Percentiles rank a stretch among this genome's conserved stretches.
Conservation (phyloP, 2,329 filamentous ascomycete species). For the Massarina eburnea region DNA sequence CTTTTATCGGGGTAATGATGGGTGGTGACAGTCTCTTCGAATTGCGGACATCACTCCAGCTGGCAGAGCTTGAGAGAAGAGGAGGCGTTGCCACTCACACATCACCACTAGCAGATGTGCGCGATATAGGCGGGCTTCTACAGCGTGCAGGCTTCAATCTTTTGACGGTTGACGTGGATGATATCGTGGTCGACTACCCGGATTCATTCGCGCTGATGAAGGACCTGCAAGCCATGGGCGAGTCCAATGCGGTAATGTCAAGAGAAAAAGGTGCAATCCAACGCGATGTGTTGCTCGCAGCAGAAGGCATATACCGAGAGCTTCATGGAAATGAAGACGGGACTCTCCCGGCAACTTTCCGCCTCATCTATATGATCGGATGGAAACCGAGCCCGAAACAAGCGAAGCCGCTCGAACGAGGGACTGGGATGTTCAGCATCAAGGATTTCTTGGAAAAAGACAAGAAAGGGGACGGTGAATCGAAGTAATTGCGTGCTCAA, state of each 20-base stretch:
- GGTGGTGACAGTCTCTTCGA: constrained; percentile 94
- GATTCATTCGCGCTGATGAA: constrained; percentile 88
- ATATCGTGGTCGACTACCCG: constrained; percentile 94
- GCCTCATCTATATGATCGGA: constrained; percentile 97
- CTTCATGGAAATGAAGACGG: constrained; percentile 75
- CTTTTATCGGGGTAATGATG: constrained; percentile 95
- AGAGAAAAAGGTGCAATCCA: constrained; percentile 75
- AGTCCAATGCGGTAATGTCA: constrained; percentile 85
- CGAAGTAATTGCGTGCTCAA: neutral
- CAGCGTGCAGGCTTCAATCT: constrained; percentile 91
- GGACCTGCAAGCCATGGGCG: constrained; percentile 95
- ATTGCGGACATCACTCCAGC: constrained; percentile 86
- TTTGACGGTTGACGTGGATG: constrained; percentile 94
- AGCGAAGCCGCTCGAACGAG: constrained; percentile 75
- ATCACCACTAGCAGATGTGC: constrained; percentile 87
- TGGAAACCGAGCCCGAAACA: constrained; percentile 88
- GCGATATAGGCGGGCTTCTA: constrained; percentile 85
- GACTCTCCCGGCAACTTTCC: constrained; percentile 79
- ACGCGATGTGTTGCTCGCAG: constrained; percentile 82
- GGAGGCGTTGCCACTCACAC: constrained; percentile 92
- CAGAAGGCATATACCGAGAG: constrained; percentile 83
- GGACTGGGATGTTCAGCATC: constrained; percentile 83
- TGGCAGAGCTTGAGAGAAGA: constrained; percentile 85
- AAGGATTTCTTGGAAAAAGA: constrained; percentile 72
- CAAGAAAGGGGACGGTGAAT: constrained; percentile 23